A percentile compares a stretch with the other conserved stretches of the same genome.
Conservation (phyloP, 169 alveolate genomes). For the Plasmodium adleri region DNA sequence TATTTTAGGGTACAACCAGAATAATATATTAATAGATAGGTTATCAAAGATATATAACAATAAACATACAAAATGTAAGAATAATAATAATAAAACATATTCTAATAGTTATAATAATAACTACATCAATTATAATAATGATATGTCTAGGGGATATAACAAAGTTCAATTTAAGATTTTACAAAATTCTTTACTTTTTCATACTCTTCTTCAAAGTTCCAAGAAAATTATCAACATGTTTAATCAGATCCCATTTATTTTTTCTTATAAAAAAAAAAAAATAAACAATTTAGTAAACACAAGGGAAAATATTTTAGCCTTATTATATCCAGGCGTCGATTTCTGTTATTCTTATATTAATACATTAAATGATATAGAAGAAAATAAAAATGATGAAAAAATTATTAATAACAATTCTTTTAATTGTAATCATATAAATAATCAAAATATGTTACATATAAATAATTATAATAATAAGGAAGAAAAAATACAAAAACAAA, state of each 20-base stretch:
- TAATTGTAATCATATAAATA: too few relatives aligned
- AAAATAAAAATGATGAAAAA: not conserved
- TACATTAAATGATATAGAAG: slow-evolving; percentile 7
- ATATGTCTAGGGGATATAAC: too few relatives aligned
- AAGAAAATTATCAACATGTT: slow-evolving; percentile 17
- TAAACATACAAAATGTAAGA: not conserved
- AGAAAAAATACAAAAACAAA: too few relatives aligned
- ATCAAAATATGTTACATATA: too few relatives aligned
- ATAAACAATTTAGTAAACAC: slow-evolving; percentile 17
- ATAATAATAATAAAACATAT: not conserved
- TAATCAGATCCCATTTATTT: slow-evolving; percentile 63
- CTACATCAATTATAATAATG: not conserved
- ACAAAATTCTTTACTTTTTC: slow-evolving; percentile 31
- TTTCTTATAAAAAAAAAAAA: slow-evolving; percentile 25
- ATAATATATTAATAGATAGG: slow-evolving; percentile 2
- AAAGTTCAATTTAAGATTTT: not conserved
- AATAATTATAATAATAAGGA: not conserved
- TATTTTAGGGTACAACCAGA: slow-evolving; percentile 59
- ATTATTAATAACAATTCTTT: not conserved
- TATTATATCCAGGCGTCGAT: slow-evolving; percentile 74
- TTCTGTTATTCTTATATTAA: slow-evolving; percentile 51
- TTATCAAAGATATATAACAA: too few relatives aligned
- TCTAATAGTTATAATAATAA: too few relatives aligned
- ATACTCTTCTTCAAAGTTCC: slow-evolving; percentile 20
- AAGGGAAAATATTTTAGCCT: slow-evolving; percentile 14